Evolutionary conservation across 805 yeast species (phyloP).

Genomic region (Starmerella davenportii): DNA sequence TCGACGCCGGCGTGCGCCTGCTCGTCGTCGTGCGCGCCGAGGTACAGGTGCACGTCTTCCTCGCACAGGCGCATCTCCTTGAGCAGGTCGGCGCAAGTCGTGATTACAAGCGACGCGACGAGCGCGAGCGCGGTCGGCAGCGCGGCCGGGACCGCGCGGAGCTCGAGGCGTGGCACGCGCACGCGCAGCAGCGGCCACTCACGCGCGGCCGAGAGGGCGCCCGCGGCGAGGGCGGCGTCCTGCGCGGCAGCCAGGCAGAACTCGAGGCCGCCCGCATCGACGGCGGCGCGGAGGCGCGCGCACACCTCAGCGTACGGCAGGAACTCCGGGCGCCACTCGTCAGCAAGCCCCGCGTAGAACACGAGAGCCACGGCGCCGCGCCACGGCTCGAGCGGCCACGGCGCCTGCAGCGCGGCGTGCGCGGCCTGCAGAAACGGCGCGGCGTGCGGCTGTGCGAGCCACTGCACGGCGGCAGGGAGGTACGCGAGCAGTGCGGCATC

Average conservation of each 20-base stretch:
- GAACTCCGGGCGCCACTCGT: constrained; percentile 4
- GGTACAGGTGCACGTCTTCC: constrained; percentile 23
- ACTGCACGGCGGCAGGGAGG: constrained; percentile 33
- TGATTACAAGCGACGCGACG: constrained; percentile 18
- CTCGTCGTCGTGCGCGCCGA: constrained; percentile 10
- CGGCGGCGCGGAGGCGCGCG: constrained; percentile 16
- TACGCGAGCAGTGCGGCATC: constrained; percentile 45
- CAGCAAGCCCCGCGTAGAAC: constrained; percentile 10
- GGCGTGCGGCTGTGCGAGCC: constrained; percentile 6
- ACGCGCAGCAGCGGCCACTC: constrained; percentile 13
- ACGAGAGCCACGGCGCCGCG: constrained; percentile 18
- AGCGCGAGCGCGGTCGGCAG: constrained; percentile 11
- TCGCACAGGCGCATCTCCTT: constrained; percentile 25
- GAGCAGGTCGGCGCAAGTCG: constrained; percentile 25
- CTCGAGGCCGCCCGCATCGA: constrained; percentile 26
- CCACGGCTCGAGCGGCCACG: constrained; percentile 19
- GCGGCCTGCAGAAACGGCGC: constrained; percentile 2
- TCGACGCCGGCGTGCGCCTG: constrained; percentile 44
- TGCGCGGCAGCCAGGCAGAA: constrained; percentile 23
- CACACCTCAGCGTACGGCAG: constrained; percentile 9
- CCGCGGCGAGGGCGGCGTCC: constrained; percentile 16
- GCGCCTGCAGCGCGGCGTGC: background rate
- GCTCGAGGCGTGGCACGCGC: constrained; percentile 18
- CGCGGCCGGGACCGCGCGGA: constrained; percentile 6
- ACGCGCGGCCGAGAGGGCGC: constrained; percentile 4